A percentile compares a stretch with the other conserved stretches of the same genome.
Evolutionary conservation across 768 basidiomycete genomes (phyloP).

Genomic region (Dioszegia crocea): DNA sequence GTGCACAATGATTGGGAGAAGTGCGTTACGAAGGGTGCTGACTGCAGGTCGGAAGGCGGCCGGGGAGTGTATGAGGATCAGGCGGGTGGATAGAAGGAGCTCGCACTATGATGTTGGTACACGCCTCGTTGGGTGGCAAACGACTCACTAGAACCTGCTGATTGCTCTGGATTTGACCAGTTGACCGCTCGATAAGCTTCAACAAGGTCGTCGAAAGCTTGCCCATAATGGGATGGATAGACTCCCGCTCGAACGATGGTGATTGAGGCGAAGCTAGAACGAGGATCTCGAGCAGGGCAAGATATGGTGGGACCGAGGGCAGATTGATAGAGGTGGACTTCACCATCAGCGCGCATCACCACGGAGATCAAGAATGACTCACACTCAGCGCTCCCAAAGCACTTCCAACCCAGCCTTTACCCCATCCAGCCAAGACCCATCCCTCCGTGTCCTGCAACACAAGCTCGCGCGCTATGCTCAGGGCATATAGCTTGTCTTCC

Average conservation of each 20-base stretch:
- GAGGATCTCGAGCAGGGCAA: conserved; percentile 18
- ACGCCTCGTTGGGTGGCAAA: too few relatives aligned
- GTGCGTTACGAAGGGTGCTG: conserved; percentile 29
- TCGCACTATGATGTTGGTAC: background rate
- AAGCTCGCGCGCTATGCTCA: conserved; percentile 17
- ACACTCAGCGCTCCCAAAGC: background rate
- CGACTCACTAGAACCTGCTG: conserved; percentile 19
- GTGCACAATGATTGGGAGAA: conserved; percentile 20
- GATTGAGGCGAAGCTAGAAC: conserved; percentile 20
- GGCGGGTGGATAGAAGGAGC: conserved; percentile 11
- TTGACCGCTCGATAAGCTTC: conserved; percentile 17
- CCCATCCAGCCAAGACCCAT: conserved; percentile 29
- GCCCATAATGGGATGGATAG: conserved; percentile 36
- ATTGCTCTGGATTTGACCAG: conserved; percentile 8
- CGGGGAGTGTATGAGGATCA: conserved; percentile 39
- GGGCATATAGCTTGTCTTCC: conserved; percentile 13
- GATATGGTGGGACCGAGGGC: background rate
- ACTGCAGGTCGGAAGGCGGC: conserved; percentile 42
- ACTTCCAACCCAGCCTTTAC: conserved; percentile 31
- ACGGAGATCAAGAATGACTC: background rate
- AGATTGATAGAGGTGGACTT: conserved; percentile 12
- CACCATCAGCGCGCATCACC: background rate
- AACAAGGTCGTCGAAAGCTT: conserved; percentile 27
- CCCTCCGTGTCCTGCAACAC: conserved; percentile 34
- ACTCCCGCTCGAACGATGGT: conserved; percentile 40